Percentiles rank a stretch among this genome's conserved stretches.
phyloP scores from a whole-genome alignment of 208 protist genomes.

The Trypanosoma theileri region DNA sequence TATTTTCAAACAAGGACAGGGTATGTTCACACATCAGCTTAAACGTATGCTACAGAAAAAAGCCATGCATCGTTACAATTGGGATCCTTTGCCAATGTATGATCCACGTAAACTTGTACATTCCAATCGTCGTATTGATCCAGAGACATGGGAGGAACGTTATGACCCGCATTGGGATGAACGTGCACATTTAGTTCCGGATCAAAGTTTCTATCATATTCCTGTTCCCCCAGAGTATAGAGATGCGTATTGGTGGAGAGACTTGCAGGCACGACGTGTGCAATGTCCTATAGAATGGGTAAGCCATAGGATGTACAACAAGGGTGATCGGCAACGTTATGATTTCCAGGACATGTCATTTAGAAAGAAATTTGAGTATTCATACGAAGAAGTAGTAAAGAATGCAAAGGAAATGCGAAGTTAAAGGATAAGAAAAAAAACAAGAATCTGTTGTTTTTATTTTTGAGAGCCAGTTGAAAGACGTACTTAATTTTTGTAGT shows the following conservation, averaged over 20 bases:
- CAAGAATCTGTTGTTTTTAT: neutral
- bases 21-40: conserved; percentile 90
- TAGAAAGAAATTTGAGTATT: conserved; percentile 88
- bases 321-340: conserved; percentile 58
- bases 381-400: conserved; percentile 71
- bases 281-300: conserved; percentile 92
- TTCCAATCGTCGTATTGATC: conserved; percentile 71
- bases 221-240: conserved; percentile 85
- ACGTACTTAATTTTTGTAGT: no score
- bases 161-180: conserved; percentile 82
- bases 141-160: conserved; percentile 81
- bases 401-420: conserved; percentile 89
- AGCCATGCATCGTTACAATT: conserved; percentile 84
- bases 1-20: conserved; percentile 89
- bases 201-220: conserved; percentile 80
- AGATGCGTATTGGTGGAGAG: conserved; percentile 93
- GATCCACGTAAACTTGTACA: conserved; percentile 86
- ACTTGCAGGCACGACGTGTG: conserved; percentile 85
- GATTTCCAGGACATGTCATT: conserved; percentile 90
- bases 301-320: conserved; percentile 80
- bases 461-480: neutral
- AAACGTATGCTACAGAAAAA: conserved; percentile 92
- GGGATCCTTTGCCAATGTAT: conserved; percentile 91
- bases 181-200: conserved; percentile 72
- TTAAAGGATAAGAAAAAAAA: conserved; percentile 23